A percentile compares a stretch with the other conserved stretches of the same genome.
Conservation (phyloP, 768 basidiomycete species). For the Termitomyces sp. region DNA sequence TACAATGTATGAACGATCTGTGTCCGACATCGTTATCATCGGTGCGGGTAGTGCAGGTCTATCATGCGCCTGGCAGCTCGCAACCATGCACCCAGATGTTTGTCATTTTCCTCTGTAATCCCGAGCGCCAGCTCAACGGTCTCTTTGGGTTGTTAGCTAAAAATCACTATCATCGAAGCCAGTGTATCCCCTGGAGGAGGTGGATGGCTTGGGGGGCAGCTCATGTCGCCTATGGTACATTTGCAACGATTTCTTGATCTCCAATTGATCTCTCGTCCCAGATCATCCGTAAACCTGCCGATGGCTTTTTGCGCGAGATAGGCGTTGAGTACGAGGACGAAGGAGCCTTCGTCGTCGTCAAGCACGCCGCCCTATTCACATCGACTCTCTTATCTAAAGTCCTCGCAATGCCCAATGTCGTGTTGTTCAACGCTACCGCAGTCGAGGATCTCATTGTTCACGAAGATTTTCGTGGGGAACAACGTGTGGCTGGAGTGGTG, state of each 20-base stretch:
- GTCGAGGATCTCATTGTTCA: constrained; percentile 78
- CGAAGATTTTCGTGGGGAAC: constrained; percentile 47
- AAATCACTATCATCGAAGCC: constrained; percentile 61
- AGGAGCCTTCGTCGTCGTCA: constrained; percentile 72
- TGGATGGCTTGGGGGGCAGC: constrained; percentile 74
- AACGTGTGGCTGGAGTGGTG: constrained; percentile 47
- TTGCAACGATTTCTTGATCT: background rate
- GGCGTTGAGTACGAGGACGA: constrained; percentile 77
- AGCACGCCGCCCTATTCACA: constrained; percentile 79
- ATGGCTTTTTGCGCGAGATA: constrained; percentile 63
- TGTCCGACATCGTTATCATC: constrained; percentile 75
- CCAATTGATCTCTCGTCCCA: constrained; percentile 17
- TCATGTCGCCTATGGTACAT: constrained; percentile 73
- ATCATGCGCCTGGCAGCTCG: constrained; percentile 71
- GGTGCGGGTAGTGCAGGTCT: constrained; percentile 69
- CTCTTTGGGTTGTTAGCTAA: constrained; percentile 28
- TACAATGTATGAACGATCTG: constrained; percentile 65
- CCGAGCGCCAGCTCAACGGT: background rate
- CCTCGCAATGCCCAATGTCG: constrained; percentile 64
- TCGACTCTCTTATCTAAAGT: constrained; percentile 69
- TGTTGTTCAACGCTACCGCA: constrained; percentile 73
- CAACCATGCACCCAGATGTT: constrained; percentile 60
- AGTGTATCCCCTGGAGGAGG: constrained; percentile 77
- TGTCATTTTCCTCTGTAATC: constrained; percentile 8
- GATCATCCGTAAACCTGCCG: constrained; percentile 76